Evolutionary conservation across 2,329 filamentous ascomycete species (phyloP).

Genomic region (Polychaeton citri): DNA sequence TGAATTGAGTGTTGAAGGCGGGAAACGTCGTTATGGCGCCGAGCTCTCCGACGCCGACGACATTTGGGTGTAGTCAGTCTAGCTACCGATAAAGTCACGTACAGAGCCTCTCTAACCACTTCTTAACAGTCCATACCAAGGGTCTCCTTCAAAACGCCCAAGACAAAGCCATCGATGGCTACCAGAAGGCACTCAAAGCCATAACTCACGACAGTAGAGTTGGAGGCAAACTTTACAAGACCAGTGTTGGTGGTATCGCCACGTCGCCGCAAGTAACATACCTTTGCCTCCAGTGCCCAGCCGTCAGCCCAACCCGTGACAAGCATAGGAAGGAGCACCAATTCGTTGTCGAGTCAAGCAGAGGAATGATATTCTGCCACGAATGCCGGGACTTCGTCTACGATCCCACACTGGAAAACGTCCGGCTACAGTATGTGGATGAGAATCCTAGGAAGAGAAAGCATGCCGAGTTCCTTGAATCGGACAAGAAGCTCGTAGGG

Average conservation of each 20-base stretch:
- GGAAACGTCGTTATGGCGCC: constrained; percentile 2
- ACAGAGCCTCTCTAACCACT: neutral
- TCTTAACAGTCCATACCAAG: constrained; percentile 54
- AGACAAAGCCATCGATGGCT: constrained; percentile 56
- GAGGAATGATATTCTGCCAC: constrained; percentile 64
- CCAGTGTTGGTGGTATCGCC: constrained; percentile 5
- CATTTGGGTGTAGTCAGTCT: constrained; percentile 29
- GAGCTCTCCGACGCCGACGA: constrained; percentile 23
- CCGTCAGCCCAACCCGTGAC: constrained; percentile 53
- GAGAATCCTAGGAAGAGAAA: constrained; percentile 52
- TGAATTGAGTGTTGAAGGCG: too few relatives aligned
- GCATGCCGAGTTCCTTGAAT: constrained; percentile 44
- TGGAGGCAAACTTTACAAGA: constrained; percentile 50
- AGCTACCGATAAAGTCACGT: too few relatives aligned
- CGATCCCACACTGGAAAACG: constrained; percentile 66
- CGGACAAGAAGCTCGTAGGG: constrained; percentile 58
- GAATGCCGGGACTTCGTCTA: constrained; percentile 74
- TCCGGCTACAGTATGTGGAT: constrained; percentile 48
- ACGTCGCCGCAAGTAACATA: constrained; percentile 30
- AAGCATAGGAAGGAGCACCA: constrained; percentile 61
- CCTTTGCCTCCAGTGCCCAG: constrained; percentile 60
- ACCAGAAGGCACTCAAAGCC: constrained; percentile 56
- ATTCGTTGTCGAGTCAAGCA: constrained; percentile 67
- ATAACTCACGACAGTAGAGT: constrained; percentile 56
- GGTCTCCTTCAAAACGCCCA: constrained; percentile 53